These are phyloP conservation scores for Talaromyces piceae DNA, from an alignment of 2,329 filamentous ascomycete species.

Conservation along the genomic window DNA sequence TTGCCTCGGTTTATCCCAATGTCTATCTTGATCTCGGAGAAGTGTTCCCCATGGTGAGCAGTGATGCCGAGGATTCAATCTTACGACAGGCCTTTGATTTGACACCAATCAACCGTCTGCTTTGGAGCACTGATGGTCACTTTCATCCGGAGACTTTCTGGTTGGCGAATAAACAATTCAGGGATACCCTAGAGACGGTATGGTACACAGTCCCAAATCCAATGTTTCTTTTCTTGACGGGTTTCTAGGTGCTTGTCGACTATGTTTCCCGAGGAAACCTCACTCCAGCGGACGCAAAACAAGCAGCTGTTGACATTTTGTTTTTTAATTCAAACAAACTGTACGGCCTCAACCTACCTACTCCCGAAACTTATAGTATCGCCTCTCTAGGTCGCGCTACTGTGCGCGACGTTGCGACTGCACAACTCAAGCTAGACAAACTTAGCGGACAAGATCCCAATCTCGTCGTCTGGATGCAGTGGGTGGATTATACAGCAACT, in stretches of 20 bases:
- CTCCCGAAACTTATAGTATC: conserved; percentile 14
- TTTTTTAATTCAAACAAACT: conserved; percentile 72
- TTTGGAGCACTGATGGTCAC: conserved; percentile 77
- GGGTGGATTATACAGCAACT: conserved; percentile 69
- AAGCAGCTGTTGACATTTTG: conserved; percentile 59
- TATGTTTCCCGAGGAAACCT: conserved; percentile 60
- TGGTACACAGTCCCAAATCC: conserved; percentile 13
- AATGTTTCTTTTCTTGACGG: not conserved
- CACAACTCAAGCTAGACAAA: conserved; percentile 26
- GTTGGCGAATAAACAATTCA: conserved; percentile 63
- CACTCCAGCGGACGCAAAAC: conserved; percentile 53
- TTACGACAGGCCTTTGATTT: conserved; percentile 68
- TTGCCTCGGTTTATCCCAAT: conserved; percentile 69
- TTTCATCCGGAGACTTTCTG: conserved; percentile 72
- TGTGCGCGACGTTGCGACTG: not conserved
- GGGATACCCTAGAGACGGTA: conserved; percentile 62
- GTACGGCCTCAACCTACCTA: conserved; percentile 52
- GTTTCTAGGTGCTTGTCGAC: conserved; percentile 53
- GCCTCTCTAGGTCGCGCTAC: not conserved
- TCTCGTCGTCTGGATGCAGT: conserved; percentile 65
- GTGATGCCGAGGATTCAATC: conserved; percentile 65
- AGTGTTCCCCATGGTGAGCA: conserved; percentile 70
- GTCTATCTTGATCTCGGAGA: conserved; percentile 78
- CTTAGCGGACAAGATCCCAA: conserved; percentile 46
- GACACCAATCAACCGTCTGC: conserved; percentile 64